These are phyloP conservation scores for Dispira parvispora DNA, from an alignment of 192 early-diverging fungal species.

Conservation along the genomic window DNA sequence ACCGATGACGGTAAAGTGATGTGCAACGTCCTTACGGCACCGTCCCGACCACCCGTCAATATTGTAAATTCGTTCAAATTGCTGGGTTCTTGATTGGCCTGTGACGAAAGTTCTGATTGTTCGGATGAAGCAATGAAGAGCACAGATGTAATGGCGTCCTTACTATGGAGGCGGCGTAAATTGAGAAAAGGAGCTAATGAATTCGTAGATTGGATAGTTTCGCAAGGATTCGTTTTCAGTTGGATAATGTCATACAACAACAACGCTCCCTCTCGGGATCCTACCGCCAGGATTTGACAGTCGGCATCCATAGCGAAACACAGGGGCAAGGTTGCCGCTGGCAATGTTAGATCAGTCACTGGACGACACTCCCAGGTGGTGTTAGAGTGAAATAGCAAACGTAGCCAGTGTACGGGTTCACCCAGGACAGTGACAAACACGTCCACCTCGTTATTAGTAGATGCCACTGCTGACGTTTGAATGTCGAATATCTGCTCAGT, in stretches of 20 bases:
- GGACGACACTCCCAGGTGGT: background rate
- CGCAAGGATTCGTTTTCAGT: background rate
- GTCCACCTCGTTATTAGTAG: background rate
- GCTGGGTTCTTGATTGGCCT: too few species aligned
- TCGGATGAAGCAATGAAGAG: too few species aligned
- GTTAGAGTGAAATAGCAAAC: background rate
- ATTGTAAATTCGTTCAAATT: too few species aligned
- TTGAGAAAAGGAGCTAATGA: background rate
- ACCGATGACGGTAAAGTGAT: too few species aligned
- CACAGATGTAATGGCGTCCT: background rate
- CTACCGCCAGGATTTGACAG: background rate
- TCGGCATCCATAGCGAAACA: background rate
- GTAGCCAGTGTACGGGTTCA: background rate
- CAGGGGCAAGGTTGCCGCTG: background rate
- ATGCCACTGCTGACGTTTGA: background rate
- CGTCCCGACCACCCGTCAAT: too few species aligned
- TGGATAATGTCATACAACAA: background rate
- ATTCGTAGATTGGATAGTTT: background rate
- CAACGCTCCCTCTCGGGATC: constrained; percentile 2
- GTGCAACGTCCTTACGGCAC: too few species aligned
- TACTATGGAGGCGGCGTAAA: constrained; percentile 2
- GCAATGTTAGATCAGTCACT: background rate
- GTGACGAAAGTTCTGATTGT: too few species aligned
- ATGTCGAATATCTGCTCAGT: constrained; percentile 12
- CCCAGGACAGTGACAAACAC: constrained; percentile 10